Conservation (phyloP, 1,139 yeast genomes). For the Nakaseomyces kungkrabaensis region DNA sequence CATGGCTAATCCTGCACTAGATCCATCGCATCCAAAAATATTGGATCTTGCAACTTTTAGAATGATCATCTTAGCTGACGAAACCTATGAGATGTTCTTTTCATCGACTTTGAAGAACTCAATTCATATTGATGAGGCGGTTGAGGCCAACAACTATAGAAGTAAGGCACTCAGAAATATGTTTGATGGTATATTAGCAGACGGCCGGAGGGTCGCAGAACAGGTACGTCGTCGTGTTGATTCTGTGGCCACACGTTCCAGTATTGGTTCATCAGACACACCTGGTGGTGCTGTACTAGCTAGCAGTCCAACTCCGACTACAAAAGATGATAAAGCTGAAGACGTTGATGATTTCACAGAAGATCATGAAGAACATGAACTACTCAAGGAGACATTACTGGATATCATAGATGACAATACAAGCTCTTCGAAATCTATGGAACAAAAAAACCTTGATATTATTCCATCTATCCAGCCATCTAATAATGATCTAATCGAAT, state of each 20-base stretch:
- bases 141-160: constrained; percentile 37
- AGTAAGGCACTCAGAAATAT: constrained; percentile 69
- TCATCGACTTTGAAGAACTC: constrained; percentile 55
- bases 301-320: background rate
- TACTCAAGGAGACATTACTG: constrained; percentile 15
- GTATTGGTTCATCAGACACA: constrained; percentile 12
- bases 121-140: constrained; percentile 54
- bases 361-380: constrained; percentile 16
- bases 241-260: constrained; percentile 30
- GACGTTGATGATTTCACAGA: constrained; percentile 24
- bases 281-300: background rate
- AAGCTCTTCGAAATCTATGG: background rate
- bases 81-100: constrained; percentile 79
- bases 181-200: constrained; percentile 86
- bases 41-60: constrained; percentile 83
- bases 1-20: constrained; percentile 67
- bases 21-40: constrained; percentile 67
- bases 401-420: constrained; percentile 10
- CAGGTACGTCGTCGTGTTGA: constrained; percentile 85
- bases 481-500: constrained; percentile 15
- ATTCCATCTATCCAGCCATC: constrained; percentile 3
- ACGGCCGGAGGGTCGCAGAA: constrained; percentile 81
- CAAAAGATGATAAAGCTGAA: constrained; percentile 12
- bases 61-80: constrained; percentile 91
- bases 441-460: background rate